These are phyloP conservation scores for Acephala macrosclerotiorum DNA, from an alignment of 2,329 filamentous ascomycete species.

Conservation along the genomic window DNA sequence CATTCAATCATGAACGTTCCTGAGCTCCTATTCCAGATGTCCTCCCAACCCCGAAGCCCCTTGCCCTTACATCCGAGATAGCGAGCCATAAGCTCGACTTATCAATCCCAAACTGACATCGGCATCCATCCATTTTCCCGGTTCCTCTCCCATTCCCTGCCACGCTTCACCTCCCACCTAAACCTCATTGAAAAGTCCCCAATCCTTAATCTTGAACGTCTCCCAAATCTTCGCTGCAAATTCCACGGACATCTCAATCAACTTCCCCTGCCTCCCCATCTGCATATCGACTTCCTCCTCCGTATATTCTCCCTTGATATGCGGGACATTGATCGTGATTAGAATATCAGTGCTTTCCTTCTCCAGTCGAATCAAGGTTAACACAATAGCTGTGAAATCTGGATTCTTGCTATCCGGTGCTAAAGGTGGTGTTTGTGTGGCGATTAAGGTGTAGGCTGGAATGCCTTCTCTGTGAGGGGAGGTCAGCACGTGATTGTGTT, in stretches of 20 bases:
- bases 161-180: constrained; percentile 22
- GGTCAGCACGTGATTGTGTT: constrained; percentile 31
- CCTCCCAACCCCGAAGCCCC: background rate
- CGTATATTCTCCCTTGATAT: constrained; percentile 77
- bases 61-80: no score
- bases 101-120: no score
- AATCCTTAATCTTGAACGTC: constrained; percentile 81
- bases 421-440: constrained; percentile 61
- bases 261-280: constrained; percentile 68
- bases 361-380: constrained; percentile 80
- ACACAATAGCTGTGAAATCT: constrained; percentile 75
- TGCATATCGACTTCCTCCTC: constrained; percentile 75
- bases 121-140: background rate
- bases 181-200: constrained; percentile 65
- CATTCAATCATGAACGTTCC: constrained; percentile 11
- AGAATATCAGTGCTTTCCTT: constrained; percentile 81
- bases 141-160: background rate
- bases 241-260: constrained; percentile 74
- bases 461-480: constrained; percentile 51
- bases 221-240: constrained; percentile 73
- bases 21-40: background rate
- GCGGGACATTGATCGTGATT: constrained; percentile 87
- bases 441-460: constrained; percentile 74
- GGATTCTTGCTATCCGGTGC: constrained; percentile 46
- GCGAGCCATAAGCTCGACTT: no score